Percentiles rank a stretch among this genome's conserved stretches.
Conservation (phyloP, 805 yeast species). For the Wickerhamomyces hampshirensis region DNA sequence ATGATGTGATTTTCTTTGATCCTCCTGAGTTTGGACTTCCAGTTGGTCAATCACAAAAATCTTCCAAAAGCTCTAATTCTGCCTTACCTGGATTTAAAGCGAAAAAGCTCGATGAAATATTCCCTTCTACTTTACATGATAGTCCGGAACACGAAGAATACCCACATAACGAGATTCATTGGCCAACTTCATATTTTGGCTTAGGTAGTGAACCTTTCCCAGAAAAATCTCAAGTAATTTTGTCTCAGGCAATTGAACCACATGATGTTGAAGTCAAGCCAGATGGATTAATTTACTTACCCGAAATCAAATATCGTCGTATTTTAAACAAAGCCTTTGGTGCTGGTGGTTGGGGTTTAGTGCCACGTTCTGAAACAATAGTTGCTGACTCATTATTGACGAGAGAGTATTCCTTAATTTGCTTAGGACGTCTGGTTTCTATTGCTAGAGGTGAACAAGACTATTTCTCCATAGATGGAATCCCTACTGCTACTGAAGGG, state of each 20-base stretch:
- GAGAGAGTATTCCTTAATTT: slow-evolving; percentile 83
- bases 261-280: slow-evolving; percentile 91
- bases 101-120: slow-evolving; percentile 14
- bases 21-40: slow-evolving; percentile 22
- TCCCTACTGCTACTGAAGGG: slow-evolving; percentile 96
- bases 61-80: slow-evolving; percentile 2
- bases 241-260: slow-evolving; percentile 57
- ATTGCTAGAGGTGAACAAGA: slow-evolving; percentile 96
- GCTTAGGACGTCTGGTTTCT: slow-evolving; percentile 83
- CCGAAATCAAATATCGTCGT: slow-evolving; percentile 93
- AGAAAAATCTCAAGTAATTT: slow-evolving; percentile 49
- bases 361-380: slow-evolving; percentile 83
- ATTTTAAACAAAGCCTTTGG: slow-evolving; percentile 89
- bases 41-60: slow-evolving; percentile 18
- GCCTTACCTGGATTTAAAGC: slow-evolving; percentile 10
- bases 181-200: slow-evolving; percentile 88
- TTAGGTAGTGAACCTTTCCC: slow-evolving; percentile 77
- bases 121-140: slow-evolving; percentile 19
- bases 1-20: no score
- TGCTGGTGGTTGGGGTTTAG: slow-evolving; percentile 98
- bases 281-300: slow-evolving; percentile 86
- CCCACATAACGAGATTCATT: slow-evolving; percentile 40
- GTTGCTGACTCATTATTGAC: slow-evolving; percentile 74
- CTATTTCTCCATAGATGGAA: slow-evolving; percentile 78
- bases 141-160: slow-evolving; percentile 14